Evolutionary conservation across 805 yeast species (phyloP), one percentile per base, ranked within the genome.

Genomic region (Vanderwaltozyma polyspora): DNA sequence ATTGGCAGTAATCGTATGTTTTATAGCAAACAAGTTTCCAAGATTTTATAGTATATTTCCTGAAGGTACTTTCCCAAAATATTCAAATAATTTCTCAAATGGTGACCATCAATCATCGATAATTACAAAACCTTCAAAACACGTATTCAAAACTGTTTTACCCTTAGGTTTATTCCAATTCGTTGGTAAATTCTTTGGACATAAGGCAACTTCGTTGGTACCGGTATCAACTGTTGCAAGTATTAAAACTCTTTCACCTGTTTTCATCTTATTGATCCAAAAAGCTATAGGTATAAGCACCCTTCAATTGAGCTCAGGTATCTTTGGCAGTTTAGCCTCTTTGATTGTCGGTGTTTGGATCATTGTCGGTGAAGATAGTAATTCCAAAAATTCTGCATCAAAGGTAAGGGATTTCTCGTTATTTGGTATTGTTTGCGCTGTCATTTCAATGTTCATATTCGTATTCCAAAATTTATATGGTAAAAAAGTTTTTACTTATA

Each of bases 381-480:
- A 25, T 9, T 14, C 25, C 17, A 34, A 33, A 19, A 17, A 16
- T 28, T 25, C 32, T 10, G 31, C 24, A 22, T 22, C 31, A 18
- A n/a, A n/a, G n/a, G 25, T 35, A 22, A 26, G 32, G 13, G 43
- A 36, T 7, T 42, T 35, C 30, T 48, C 53, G 4, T 37, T 49
- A 3, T 17, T 51, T 64, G 95, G 95, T 5, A 58, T 83, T n/a
- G 21, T 70, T 2, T 79, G 70, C 49, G 89, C 94, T 10, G 59
- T 78, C 8, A 39, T 74, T 21, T 74, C 91, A 4, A 70, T 87
- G 32, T 53, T 80, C 6, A 73, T 84, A 14, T 85, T 86, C 62
- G 94, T 89, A 5, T 72, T 76, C 3, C 94, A 85, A 51, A 85
- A 85, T 52, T 81, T 86, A 29, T 85, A 83, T 57, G 86, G 91